Conservation (phyloP, 768 basidiomycete genomes). For the Pholiota molesta region DNA sequence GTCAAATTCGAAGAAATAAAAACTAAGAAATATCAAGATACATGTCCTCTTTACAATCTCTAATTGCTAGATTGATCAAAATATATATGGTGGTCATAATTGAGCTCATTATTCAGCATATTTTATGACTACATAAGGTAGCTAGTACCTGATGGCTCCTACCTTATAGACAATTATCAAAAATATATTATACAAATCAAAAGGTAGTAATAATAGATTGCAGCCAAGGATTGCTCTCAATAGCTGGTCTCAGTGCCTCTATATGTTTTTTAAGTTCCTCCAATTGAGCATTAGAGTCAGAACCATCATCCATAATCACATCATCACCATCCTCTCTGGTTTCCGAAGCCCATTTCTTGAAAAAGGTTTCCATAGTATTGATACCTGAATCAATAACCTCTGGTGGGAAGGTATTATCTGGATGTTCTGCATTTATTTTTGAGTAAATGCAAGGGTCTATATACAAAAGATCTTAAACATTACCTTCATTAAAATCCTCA, state of each 20-base stretch:
- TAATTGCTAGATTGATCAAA: too few species aligned
- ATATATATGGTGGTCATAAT: too few species aligned
- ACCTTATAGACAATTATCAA: too few species aligned
- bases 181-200: slow-evolving; percentile 19
- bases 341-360: slow-evolving; percentile 59
- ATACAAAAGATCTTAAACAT: background rate
- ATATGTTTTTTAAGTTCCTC: slow-evolving; percentile 62
- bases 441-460: slow-evolving; percentile 36
- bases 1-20: too few species aligned
- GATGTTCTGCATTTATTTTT: slow-evolving; percentile 12
- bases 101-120: too few species aligned
- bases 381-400: slow-evolving; percentile 78
- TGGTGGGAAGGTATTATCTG: slow-evolving; percentile 49
- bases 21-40: too few species aligned
- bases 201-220: slow-evolving; percentile 54
- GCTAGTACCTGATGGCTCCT: too few species aligned
- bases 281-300: slow-evolving; percentile 45
- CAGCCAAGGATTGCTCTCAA: slow-evolving; percentile 83
- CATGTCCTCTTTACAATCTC: too few species aligned
- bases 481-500: slow-evolving; percentile 29
- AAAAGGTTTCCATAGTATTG: slow-evolving; percentile 75
- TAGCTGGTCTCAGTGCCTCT: slow-evolving; percentile 62
- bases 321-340: slow-evolving; percentile 54
- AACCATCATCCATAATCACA: slow-evolving; percentile 42
- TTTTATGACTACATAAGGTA: too few species aligned